Percentiles rank a stretch among this genome's conserved stretches.
Conservation (phyloP, 106 monocot genomes). For the Dactylorhiza incarnata region DNA sequence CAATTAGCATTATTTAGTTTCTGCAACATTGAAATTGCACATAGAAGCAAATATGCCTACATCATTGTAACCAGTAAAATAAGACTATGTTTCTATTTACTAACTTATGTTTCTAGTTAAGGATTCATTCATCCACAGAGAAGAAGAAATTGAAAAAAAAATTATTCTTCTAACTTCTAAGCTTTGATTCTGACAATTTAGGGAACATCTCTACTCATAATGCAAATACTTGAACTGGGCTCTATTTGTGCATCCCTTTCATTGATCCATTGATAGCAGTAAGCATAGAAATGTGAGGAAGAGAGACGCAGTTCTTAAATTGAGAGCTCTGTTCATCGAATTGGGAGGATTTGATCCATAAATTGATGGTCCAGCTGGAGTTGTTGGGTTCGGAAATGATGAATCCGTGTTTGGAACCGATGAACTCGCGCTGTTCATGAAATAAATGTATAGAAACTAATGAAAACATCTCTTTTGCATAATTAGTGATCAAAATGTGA, state of each 20-base stretch:
- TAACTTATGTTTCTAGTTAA: neutral
- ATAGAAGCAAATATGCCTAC: neutral
- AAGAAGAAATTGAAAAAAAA: neutral
- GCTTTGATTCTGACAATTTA: neutral
- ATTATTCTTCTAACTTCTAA: neutral
- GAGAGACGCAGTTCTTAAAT: conserved; percentile 1
- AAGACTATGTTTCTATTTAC: neutral
- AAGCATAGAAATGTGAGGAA: conserved; percentile 11
- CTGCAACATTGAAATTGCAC: neutral
- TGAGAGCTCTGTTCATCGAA: conserved; percentile 5
- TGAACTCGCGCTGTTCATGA: conserved; percentile 14
- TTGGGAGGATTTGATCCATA: conserved; percentile 22
- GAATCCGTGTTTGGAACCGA: neutral
- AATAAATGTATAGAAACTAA: neutral
- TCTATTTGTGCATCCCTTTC: neutral
- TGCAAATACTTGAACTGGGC: neutral
- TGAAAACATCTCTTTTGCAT: neutral
- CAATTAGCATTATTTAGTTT: neutral
- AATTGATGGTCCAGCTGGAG: conserved; percentile 1
- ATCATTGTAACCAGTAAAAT: neutral
- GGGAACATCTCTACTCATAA: neutral
- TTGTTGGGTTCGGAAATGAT: neutral
- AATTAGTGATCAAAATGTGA: neutral
- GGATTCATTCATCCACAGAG: neutral
- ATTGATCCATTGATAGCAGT: conserved; percentile 9